Evolutionary conservation across 169 alveolate genomes (phyloP), one percentile per base, ranked within the genome.

Genomic region (Plasmodium blacklocki): DNA sequence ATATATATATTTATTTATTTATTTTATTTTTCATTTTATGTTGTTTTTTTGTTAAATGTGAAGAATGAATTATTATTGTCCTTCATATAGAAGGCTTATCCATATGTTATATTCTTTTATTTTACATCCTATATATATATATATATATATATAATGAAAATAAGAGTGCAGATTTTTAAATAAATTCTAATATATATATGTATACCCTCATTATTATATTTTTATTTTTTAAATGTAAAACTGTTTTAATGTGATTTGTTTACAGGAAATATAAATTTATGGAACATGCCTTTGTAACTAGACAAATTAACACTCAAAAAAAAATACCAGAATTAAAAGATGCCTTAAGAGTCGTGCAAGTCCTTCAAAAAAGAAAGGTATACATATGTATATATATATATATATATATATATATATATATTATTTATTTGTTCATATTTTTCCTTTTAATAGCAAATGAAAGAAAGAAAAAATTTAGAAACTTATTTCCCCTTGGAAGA

Each of bases 401-500:
- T 52, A 12, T 58, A 49, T 39, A 52, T 59, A 49, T 26, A 39
- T 15, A 39, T 39, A 21, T 26, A 59, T 74, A 59, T 74, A 60
- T 47, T n/a, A 68, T 21, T 23, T 32, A 32, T 32, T 32, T 32
- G 45, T n/a, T 64, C 19, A 8, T n/a, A 43, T 15, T 62, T 39
- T 45, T 70, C 43, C 32, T 23, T 21, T 80, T 80, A 26, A 58
- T 32, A 80, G 90, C 67, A 80, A 49, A 80, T 80, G 85, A 43
- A 56, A 45, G 83, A 80, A 29, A 68, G n/a, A 15, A 58, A 54
- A 63, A 58, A 56, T 73, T 52, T 80, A 80, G 90, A 67, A 59
- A 32, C 43, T 47, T 92, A 88, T 59, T 94, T 94, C 70, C 93
- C 95, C 50, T 73, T 96, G 52, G 95, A 97, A 3, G 98, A 96